Base-by-base conservation (phyloP, 441 rosid species). In the Brassica hybrid region DNA sequence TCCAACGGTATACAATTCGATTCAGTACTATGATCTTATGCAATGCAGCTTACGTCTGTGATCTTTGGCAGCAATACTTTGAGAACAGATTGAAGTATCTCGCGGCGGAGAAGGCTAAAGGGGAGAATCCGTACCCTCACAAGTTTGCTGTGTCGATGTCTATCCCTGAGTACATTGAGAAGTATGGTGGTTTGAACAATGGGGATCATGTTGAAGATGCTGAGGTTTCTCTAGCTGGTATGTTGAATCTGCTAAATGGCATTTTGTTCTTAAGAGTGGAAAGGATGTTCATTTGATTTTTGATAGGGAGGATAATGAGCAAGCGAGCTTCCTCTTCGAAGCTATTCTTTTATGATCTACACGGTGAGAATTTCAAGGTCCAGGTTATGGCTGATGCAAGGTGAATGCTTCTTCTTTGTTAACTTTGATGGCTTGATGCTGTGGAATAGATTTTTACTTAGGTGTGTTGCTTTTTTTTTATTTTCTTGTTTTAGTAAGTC, bases 311-410 rank as follows among this genome's bases (percentile, higher is more conserved):
- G 74, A 87, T 92, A 62, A 94, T 92, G 97, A 90, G 83, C 87
- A 94, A 92, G 82, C 76, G 97, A 6, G 74, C 96, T 79, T 90
- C 97, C n/a, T 87, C 94, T 45, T 85, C 94, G 30, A 94, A 92
- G 86, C 88, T 94, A 23, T 85, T 90, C 82, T 94, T 94, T 73
- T 94, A 92, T 77, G 97, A 94, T 80, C 73, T 94, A 77, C 90
- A 90, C 50, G 86, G 86, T 48, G 80, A 64, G 50, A 91, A 90
- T 68, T 83, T 78, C 30, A 94, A 94, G 79, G 91, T 94, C 72
- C 97, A 94, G 78, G 94, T 94, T 41, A 90, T 91, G 95, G 87
- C 94, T 81, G 96, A 91, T 82, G 91, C 88, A 1, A 92, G 96
- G 97, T 93, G 77, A 67, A 63, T 12, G 27, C 67, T 62, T 38